These are phyloP conservation scores for Ophiorrhiza pumila DNA, from an alignment of 257 asterid genomes.

Conservation along the genomic window DNA sequence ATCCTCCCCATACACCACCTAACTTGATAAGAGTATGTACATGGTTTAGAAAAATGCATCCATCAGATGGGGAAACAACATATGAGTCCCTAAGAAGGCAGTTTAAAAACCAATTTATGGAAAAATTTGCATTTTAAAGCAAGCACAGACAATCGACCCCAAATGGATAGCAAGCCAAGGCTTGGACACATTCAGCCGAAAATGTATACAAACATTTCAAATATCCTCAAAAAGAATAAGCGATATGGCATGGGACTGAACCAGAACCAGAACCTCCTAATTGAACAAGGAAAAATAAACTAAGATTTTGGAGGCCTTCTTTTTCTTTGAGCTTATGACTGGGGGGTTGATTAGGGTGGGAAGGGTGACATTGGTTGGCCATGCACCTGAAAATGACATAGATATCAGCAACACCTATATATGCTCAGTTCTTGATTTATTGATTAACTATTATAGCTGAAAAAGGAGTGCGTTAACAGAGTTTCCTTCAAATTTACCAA, in stretches of 20 bases:
- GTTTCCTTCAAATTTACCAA: not conserved
- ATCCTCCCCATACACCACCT: slow-evolving; percentile 85
- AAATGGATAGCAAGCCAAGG: not conserved
- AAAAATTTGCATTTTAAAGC: not conserved
- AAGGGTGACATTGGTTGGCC: too few relatives aligned
- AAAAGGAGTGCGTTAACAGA: not conserved
- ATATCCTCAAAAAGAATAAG: too few relatives aligned
- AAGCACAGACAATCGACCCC: not conserved
- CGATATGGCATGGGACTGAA: too few relatives aligned
- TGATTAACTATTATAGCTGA: not conserved
- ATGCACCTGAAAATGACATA: too few relatives aligned
- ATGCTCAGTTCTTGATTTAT: too few relatives aligned
- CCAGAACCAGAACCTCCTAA: too few relatives aligned
- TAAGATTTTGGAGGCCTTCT: too few relatives aligned
- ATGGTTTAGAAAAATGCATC: not conserved
- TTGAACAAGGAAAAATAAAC: too few relatives aligned
- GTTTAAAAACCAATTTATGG: not conserved
- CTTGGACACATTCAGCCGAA: not conserved
- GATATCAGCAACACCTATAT: too few relatives aligned
- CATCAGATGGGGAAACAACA: not conserved
- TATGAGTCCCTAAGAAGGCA: slow-evolving; percentile 4
- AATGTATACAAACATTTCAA: too few relatives aligned
- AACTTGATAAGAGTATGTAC: slow-evolving; percentile 22
- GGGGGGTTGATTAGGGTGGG: too few relatives aligned
- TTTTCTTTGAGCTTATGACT: too few relatives aligned